Evolutionary conservation across 306 rosid genomes (phyloP).

Genomic region (Benincasa hispida): DNA sequence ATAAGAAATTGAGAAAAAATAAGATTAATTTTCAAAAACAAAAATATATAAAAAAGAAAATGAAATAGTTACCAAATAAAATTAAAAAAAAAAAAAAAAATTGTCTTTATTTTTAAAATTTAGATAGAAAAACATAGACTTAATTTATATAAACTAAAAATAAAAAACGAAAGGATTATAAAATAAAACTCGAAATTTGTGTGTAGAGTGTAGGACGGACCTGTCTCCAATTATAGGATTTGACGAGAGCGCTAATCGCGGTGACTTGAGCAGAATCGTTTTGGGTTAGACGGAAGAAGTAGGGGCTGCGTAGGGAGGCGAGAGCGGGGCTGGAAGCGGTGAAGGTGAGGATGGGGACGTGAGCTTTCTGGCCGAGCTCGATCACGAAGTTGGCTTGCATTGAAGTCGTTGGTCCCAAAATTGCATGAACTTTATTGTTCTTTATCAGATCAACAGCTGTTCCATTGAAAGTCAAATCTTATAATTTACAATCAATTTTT

Average conservation of each 20-base stretch:
- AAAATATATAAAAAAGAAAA: no score
- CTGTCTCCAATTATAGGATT: conserved; percentile 35
- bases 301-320: conserved; percentile 20
- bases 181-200: no score
- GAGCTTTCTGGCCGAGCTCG: conserved; percentile 32
- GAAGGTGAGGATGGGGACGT: conserved; percentile 35
- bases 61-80: no score
- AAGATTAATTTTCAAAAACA: no score
- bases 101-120: no score
- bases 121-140: no score
- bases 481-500: not conserved
- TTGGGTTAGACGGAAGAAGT: conserved; percentile 32
- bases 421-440: conserved; percentile 17
- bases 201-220: no score
- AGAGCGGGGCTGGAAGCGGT: conserved; percentile 47
- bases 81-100: no score
- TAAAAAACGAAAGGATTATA: no score
- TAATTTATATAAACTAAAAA: no score
- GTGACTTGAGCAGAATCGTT: conserved; percentile 30
- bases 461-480: not conserved
- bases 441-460: conserved; percentile 18
- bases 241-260: conserved; percentile 23
- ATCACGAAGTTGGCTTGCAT: conserved; percentile 38
- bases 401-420: conserved; percentile 37
- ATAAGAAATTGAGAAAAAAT: no score